Evolutionary conservation across 169 alveolate species (phyloP).

Genomic region (Cyclospora cayetanensis): DNA sequence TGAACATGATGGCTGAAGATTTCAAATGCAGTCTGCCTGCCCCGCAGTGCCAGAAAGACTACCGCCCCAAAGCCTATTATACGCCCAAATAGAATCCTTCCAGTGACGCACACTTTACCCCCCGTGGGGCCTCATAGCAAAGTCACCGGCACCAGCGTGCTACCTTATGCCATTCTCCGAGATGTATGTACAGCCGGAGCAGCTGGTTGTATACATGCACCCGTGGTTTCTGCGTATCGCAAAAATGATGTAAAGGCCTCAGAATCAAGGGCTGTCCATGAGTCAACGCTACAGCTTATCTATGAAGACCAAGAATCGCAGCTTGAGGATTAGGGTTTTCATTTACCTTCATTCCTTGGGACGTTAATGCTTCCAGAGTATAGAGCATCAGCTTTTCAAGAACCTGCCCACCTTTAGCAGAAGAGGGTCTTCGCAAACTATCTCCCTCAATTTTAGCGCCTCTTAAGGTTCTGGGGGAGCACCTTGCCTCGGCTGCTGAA

Average conservation of each 20-base stretch:
- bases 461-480: neutral
- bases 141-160: no score
- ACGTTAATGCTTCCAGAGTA: slow-evolving; percentile 13
- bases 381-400: slow-evolving; percentile 44
- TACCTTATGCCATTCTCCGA: slow-evolving; percentile 46
- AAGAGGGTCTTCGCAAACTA: neutral
- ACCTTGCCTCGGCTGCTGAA: neutral
- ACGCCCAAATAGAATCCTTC: no score
- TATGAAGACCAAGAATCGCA: neutral
- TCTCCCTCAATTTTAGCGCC: neutral
- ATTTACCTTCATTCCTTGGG: slow-evolving; percentile 38
- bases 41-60: no score
- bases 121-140: no score
- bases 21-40: no score
- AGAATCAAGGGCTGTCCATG: neutral
- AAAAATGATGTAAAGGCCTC: no score
- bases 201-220: slow-evolving; percentile 23
- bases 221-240: slow-evolving; percentile 7
- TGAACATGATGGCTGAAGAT: no score
- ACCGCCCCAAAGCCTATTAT: no score
- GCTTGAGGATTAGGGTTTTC: neutral
- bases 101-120: no score
- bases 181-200: slow-evolving; percentile 37
- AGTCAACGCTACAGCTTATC: neutral
- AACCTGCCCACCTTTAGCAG: slow-evolving; percentile 6